Base-by-base conservation (phyloP, 371 early-diverging fungal species). In the Fennellomyces sp. region DNA sequence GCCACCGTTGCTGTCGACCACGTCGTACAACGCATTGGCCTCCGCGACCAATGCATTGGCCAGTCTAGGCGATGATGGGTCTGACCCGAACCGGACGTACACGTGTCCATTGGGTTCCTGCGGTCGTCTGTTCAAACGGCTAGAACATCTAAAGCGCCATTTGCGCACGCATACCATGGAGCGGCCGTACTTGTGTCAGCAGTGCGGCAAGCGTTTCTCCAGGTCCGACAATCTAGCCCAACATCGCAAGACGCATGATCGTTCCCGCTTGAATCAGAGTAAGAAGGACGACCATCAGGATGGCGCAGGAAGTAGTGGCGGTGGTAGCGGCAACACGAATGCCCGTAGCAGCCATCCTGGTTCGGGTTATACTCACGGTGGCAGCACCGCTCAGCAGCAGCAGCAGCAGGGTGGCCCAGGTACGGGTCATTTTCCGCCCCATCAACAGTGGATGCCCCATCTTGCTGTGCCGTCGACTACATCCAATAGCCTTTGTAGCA, bases 151-250 rank as follows among this genome's bases (percentile, higher is more conserved):
- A 41, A 88, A 90, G 67, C 74, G 95, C 13, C 94, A 91, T 64
- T 68, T 82, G 17, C 76, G 88, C 15, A 81, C 81, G 51, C 84
- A 83, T 52, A 81, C 84, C 0, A 62, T 70, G 23, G 81, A 81
- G 36, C 78, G 87, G 11, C 92, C 91, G 41, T 91, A 89, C 56
- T 74, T 82, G n/a, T 92, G 92, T 60, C 77, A 72, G 26, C 75
- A 77, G 13, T 95, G 95, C 74, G 82, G 83, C 36, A 93, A 93
- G 65, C 76, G 78, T n/a, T 94, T 94, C 63, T 88, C 92, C 6
- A 78, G 94, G 17, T 87, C 87, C 52, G 94, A 94, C 58, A 92
- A 92, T 30, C 74, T 94, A 50, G 87, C 89, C 39, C 92, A 92
- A 48, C 94, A 94, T 66, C 80, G 87, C 38, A 90, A 91, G 71